phyloP scores from a whole-genome alignment of 2,329 filamentous ascomycete genomes.

The Trichocomaceae sp. region DNA sequence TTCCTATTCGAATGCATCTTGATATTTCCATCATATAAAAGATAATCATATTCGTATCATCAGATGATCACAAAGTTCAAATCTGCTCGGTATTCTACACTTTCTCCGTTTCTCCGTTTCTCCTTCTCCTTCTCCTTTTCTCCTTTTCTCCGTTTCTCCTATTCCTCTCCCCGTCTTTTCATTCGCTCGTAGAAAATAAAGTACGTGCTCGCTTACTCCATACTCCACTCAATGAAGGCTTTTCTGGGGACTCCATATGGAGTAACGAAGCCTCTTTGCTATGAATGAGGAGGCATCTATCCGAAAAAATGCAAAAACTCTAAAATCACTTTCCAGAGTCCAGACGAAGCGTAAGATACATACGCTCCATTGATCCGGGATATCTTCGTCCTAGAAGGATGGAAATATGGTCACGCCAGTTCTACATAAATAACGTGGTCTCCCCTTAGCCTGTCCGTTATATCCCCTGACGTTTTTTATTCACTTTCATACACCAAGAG shows the following conservation, averaged over 20 bases:
- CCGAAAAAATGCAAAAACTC: neutral
- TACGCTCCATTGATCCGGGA: no score
- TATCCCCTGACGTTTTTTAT: neutral
- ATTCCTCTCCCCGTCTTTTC: neutral
- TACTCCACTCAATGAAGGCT: neutral
- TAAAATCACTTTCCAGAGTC: neutral
- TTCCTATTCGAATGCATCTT: no score
- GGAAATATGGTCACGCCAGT: neutral
- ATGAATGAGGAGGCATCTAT: neutral
- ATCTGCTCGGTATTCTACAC: no score
- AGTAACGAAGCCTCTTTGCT: neutral
- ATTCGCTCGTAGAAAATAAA: neutral
- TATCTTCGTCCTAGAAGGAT: no score
- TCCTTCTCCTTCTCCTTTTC: neutral
- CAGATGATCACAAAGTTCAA: no score
- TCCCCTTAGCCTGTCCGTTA: neutral
- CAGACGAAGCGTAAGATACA: no score
- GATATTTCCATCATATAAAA: no score
- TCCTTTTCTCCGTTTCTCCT: neutral
- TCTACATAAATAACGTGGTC: neutral
- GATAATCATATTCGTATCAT: no score
- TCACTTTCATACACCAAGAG: neutral
- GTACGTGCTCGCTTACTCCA: neutral
- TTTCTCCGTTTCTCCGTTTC: no score
- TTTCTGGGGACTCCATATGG: neutral